Evolutionary conservation across 1,284 basidiomycete species (phyloP).

Genomic region (Ceratobasidium sp.): DNA sequence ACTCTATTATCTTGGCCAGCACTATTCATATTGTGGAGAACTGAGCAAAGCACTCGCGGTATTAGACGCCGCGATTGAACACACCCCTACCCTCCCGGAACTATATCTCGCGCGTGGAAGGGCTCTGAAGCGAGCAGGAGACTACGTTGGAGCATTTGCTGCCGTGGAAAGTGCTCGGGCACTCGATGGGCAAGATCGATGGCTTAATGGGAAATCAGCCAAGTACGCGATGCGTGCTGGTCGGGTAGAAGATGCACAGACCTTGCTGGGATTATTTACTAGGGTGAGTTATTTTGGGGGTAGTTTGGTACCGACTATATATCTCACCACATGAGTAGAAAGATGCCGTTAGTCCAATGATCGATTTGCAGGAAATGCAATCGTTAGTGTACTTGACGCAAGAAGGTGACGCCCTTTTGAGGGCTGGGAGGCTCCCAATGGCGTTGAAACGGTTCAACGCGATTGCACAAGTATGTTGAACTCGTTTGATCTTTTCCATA

Average conservation of each 20-base stretch:
- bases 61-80: constrained; percentile 76
- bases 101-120: constrained; percentile 88
- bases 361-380: constrained; percentile 97
- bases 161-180: constrained; percentile 86
- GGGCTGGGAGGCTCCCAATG: constrained; percentile 76
- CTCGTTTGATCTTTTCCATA: constrained; percentile 29
- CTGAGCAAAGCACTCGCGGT: constrained; percentile 74
- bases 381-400: constrained; percentile 90
- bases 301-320: constrained; percentile 47
- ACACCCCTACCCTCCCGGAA: constrained; percentile 96
- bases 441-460: constrained; percentile 91
- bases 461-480: constrained; percentile 73
- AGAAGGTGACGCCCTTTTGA: constrained; percentile 80
- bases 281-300: constrained; percentile 69
- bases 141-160: constrained; percentile 79
- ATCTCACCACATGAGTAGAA: constrained; percentile 65
- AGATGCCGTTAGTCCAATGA: constrained; percentile 81
- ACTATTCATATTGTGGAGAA: constrained; percentile 78
- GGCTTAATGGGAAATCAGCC: constrained; percentile 93
- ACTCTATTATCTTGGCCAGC: constrained; percentile 94
- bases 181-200: constrained; percentile 95
- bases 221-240: constrained; percentile 92
- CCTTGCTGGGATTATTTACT: constrained; percentile 86
- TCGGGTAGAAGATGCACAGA: constrained; percentile 79
- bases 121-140: constrained; percentile 89